Conservation (phyloP, 2,329 filamentous ascomycete species). For the Colletotrichum sansevieriae region DNA sequence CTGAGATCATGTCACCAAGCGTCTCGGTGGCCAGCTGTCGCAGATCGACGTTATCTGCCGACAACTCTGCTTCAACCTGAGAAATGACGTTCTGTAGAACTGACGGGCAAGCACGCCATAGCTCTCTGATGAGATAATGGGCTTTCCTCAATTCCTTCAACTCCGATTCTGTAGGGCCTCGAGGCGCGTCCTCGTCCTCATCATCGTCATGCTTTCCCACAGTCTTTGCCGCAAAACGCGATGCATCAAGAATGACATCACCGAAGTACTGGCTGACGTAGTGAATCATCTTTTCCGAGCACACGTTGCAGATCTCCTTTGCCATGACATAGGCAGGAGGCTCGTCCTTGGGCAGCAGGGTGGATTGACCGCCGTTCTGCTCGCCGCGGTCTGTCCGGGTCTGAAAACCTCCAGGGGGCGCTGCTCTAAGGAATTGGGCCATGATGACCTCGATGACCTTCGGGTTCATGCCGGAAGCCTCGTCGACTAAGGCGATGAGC, state of each 20-base stretch:
- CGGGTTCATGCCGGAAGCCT: conserved; percentile 80
- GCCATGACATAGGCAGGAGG: conserved; percentile 97
- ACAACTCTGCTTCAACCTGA: conserved; percentile 91
- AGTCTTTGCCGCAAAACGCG: conserved; percentile 66
- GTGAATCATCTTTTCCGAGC: conserved; percentile 92
- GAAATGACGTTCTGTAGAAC: conserved; percentile 94
- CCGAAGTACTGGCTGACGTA: conserved; percentile 97
- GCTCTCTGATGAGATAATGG: conserved; percentile 87
- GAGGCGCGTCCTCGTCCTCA: conserved; percentile 70
- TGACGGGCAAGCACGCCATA: conserved; percentile 91
- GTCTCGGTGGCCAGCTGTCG: conserved; percentile 92
- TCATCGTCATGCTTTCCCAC: conserved; percentile 73
- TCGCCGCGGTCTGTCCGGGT: conserved; percentile 67
- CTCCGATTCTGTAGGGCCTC: conserved; percentile 83
- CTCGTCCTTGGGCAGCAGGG: conserved; percentile 86
- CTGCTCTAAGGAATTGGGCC: conserved; percentile 93
- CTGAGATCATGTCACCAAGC: conserved; percentile 92
- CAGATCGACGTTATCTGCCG: conserved; percentile 88
- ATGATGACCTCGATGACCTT: conserved; percentile 93
- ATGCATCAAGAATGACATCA: conserved; percentile 93
- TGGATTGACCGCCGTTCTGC: conserved; percentile 82
- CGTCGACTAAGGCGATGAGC: conserved; percentile 87
- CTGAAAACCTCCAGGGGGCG: conserved; percentile 70
- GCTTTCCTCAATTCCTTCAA: conserved; percentile 90
- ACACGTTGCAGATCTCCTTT: conserved; percentile 90